Evolutionary conservation across 2,329 filamentous ascomycete genomes (phyloP), one percentile per base, ranked within the genome.

Genomic region (Lasiodiplodia hormozganensis): DNA sequence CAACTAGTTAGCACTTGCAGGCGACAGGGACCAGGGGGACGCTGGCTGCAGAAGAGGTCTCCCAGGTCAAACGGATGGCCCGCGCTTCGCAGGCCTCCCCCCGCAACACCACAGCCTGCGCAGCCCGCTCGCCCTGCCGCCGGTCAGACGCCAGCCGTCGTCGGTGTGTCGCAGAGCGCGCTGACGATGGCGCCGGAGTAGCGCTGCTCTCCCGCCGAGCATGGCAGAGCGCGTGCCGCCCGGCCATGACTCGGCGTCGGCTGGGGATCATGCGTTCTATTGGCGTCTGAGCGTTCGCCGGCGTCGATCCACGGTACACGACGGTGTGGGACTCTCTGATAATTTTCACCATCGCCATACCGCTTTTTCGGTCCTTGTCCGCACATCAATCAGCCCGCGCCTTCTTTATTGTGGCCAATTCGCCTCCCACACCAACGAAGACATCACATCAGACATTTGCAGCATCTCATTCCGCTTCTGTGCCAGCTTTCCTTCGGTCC

Each of bases 261-360:
- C 36, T 43, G 53, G 28, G 62, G 62, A 53, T 65, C 62, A 65
- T 57, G 43, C 25, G 52, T 66, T 43, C 53, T 18, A 12, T 47
- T 14, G 53, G 31, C 36, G 52, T 57, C 52, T 47, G 53, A 57
- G 62, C 62, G 62, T 34, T 28, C 18, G 25, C 56, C 62, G 62
- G 62, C 62, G 62, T 52, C 43, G 62, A 66, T 66, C 62, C 28
- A 28, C 28, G 25, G 25, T 25, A 36, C 23, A n/a, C 57, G 36
- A 40, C 40, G 28, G 34, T 31, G 40, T 54, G 65, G 65, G 28
- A 28, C 28, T 25, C 25, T 25, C 25, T 60, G 65, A 67, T 58
- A 67, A 47, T 47, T 51, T 67, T 54, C 65, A 67, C 65, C 65
- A 58, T 51, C 40, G 65, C 52, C 53, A 67, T 57, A 66, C 53